Evolutionary conservation across 2,329 filamentous ascomycete species (phyloP), one percentile per base, ranked within the genome.

Genomic region (Paecilomyces sp.): DNA sequence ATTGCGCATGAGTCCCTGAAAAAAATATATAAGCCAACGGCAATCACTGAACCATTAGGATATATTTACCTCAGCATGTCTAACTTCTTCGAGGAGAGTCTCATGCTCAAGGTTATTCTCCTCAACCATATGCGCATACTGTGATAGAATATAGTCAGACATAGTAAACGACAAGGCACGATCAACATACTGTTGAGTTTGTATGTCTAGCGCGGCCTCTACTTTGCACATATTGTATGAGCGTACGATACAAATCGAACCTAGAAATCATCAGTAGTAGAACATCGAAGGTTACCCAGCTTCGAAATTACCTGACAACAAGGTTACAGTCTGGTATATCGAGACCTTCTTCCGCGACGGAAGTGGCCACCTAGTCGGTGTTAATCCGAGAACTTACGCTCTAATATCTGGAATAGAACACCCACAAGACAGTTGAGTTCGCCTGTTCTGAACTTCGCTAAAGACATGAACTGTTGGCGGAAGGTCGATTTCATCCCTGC

Each of bases 171-270:
- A 22, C 3, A 30, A 24, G 24, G 52, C 51, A 22, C 33, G 56
- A 13, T n/a, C 36, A 34, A 30, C 65, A 60, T 67, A 75, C 76
- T 54, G 84, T 86, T 0, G 94, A 97, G 58, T 88, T 83, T 0
- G 77, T 74, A 67, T 91, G 89, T 47, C 94, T 84, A 12, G 94
- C 94, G 58, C 94, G 85, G 0, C 94, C 94, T 63, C 91, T 85
- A 13, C 92, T 97, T 72, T 99, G 94, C 22, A 97, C 87, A 70
- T 97, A 97, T 69, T 96, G 90, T 57, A 97, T 97, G 73, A 96
- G 86, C 0, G 93, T 97, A 11, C 83, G 81, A 74, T 92, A 96
- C 2, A 96, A 82, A 70, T 97, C 91, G 68, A 97, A 99, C 1
- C 92, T 77, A 54, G 11, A 22, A 1, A 9, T n/a, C 3, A 18